These are phyloP conservation scores for Musa balbisiana DNA, from an alignment of 202 grass and related monocot species.

Conservation along the genomic window DNA sequence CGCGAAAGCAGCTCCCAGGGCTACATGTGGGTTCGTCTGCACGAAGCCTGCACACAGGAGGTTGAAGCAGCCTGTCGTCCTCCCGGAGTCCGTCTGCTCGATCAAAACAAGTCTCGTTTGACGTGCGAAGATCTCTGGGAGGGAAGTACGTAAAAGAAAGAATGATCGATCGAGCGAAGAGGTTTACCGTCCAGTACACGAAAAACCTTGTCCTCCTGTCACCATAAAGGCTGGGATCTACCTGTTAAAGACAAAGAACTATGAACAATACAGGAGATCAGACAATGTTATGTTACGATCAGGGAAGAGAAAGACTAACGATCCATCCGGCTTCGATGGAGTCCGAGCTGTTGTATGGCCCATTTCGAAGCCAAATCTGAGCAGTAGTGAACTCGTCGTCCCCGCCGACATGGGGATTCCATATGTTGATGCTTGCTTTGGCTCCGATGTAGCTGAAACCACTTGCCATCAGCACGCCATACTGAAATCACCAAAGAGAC, in stretches of 20 bases:
- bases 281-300: too few species aligned
- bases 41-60: conserved; percentile 25
- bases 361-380: conserved; percentile 31
- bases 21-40: conserved; percentile 8
- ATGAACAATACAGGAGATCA: too few species aligned
- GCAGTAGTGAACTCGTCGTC: conserved; percentile 20
- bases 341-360: conserved; percentile 3
- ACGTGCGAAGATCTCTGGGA: too few species aligned
- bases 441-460: conserved; percentile 23
- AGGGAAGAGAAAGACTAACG: conserved; percentile 1
- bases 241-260: conserved; percentile 3
- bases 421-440: conserved; percentile 14
- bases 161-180: background rate
- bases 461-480: conserved; percentile 20
- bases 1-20: too few species aligned
- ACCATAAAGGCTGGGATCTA: conserved; percentile 22
- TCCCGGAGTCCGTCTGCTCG: conserved; percentile 17
- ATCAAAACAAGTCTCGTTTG: background rate
- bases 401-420: conserved; percentile 7
- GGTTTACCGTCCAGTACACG: conserved; percentile 27
- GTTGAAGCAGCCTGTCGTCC: conserved; percentile 29
- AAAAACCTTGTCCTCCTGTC: conserved; percentile 23
- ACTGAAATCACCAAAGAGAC: background rate
- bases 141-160: too few species aligned
- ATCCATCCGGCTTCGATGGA: conserved; percentile 39